Conservation (phyloP, 257 asterid genomes). For the Jacaranda mimosifolia region DNA sequence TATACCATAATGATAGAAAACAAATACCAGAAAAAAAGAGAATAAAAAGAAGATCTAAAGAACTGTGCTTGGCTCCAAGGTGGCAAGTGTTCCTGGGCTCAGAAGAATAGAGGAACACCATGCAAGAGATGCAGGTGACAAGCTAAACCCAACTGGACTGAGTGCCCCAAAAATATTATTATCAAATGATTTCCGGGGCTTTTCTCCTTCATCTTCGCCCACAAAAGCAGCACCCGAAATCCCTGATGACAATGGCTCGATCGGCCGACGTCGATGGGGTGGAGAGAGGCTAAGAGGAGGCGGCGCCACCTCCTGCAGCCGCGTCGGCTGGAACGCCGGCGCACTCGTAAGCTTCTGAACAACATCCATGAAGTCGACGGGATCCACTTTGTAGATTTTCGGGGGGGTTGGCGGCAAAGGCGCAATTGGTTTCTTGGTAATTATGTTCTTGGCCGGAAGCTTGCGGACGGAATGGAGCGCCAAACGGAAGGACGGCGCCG, state of each 20-base stretch:
- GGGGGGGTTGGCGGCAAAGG: conserved; percentile 80
- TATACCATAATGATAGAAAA: too few relatives aligned
- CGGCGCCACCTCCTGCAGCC: conserved; percentile 69
- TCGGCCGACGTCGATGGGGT: not conserved
- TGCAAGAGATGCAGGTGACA: conserved; percentile 67
- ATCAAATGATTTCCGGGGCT: conserved; percentile 23
- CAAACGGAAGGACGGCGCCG: conserved; percentile 27
- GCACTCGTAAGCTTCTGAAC: conserved; percentile 78
- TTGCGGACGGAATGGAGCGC: conserved; percentile 62
- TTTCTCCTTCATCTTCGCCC: conserved; percentile 17
- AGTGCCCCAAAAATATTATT: conserved; percentile 34
- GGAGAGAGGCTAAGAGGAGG: conserved; percentile 64
- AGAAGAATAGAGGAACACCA: conserved; percentile 76
- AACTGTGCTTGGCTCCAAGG: conserved; percentile 38
- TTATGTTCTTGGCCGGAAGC: conserved; percentile 36
- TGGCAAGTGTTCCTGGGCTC: conserved; percentile 58
- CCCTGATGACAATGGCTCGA: not conserved
- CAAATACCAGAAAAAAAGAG: not conserved
- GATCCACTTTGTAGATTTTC: conserved; percentile 67
- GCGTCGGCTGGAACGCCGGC: conserved; percentile 40
- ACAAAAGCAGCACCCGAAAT: not conserved
- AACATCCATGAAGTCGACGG: conserved; percentile 60
- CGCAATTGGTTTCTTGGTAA: conserved; percentile 65
- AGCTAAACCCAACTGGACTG: conserved; percentile 52
- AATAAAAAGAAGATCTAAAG: conserved; percentile 1